A percentile compares a stretch with the other conserved stretches of the same genome.
Evolutionary conservation across 768 basidiomycete species (phyloP).

Genomic region (Serendipita sp.): DNA sequence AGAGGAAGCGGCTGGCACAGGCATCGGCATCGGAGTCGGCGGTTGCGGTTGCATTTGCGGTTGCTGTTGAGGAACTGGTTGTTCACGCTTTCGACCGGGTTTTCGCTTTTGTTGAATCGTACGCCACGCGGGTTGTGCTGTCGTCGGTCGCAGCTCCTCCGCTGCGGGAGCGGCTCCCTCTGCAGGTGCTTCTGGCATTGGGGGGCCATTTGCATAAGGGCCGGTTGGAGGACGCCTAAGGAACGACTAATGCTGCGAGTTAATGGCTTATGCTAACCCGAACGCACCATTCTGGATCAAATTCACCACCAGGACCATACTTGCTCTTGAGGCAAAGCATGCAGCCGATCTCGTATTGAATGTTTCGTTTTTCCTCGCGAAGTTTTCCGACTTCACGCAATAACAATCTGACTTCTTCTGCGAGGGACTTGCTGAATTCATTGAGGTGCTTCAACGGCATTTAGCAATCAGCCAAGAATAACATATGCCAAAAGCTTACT

Average conservation of each 20-base stretch:
- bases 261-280: not conserved
- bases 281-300: conserved; percentile 56
- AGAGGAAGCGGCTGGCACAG: not conserved
- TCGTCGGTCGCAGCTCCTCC: not conserved
- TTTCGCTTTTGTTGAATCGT: conserved; percentile 2
- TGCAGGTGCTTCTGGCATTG: not conserved
- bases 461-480: conserved; percentile 7
- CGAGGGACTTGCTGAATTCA: conserved; percentile 74
- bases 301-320: conserved; percentile 75
- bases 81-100: not conserved
- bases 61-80: not conserved
- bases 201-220: not conserved
- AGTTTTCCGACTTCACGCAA: conserved; percentile 72
- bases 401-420: conserved; percentile 69
- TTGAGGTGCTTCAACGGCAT: conserved; percentile 40
- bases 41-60: not conserved
- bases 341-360: conserved; percentile 66
- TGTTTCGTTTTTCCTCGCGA: conserved; percentile 57
- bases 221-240: conserved; percentile 3
- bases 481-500: conserved; percentile 23
- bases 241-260: not conserved
- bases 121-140: not conserved
- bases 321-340: conserved; percentile 55
- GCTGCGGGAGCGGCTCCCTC: not conserved
- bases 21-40: not conserved